A percentile compares a stretch with the other conserved stretches of the same genome.
These are phyloP conservation scores for Halteria grandinella DNA, from an alignment of 73 alveolate genomes.

Conservation along the genomic window DNA sequence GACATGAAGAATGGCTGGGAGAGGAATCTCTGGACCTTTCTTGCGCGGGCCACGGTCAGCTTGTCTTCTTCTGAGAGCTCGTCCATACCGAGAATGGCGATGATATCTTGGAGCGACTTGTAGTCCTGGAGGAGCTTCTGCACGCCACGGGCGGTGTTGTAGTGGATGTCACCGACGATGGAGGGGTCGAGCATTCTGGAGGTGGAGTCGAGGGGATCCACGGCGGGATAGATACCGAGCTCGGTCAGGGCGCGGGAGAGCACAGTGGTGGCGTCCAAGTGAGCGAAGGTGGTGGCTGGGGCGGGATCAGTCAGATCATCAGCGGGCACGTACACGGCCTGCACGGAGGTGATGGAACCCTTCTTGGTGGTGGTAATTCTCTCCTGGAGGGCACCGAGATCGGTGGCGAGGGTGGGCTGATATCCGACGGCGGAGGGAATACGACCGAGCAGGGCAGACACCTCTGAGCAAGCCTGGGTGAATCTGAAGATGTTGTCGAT, in stretches of 20 bases:
- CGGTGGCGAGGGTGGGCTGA: conserved; percentile 98
- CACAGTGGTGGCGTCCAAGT: conserved; percentile 98
- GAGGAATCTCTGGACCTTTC: conserved; percentile 92
- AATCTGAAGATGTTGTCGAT: conserved; percentile 97
- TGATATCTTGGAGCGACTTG: conserved; percentile 94
- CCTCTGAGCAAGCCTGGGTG: conserved; percentile 98
- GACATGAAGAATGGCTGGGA: conserved; percentile 94
- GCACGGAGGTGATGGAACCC: conserved; percentile 98
- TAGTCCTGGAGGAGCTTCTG: conserved; percentile 90
- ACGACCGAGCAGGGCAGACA: conserved; percentile 98
- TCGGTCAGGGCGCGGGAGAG: conserved; percentile 90
- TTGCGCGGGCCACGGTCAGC: conserved; percentile 97
- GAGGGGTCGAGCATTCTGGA: conserved; percentile 97
- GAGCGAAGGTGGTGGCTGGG: conserved; percentile 99
- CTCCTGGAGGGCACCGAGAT: conserved; percentile 95
- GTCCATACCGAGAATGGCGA: conserved; percentile 98
- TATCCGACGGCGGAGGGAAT: conserved; percentile 99
- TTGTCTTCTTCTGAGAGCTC: conserved; percentile 96
- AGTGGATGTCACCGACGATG: conserved; percentile 90
- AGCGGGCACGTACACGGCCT: conserved; percentile 98
- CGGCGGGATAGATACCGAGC: conserved; percentile 98
- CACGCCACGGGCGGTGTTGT: conserved; percentile 87
- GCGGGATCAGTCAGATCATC: conserved; percentile 98
- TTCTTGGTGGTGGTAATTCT: conserved; percentile 96
- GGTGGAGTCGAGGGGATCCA: conserved; percentile 97